Percentiles rank a stretch among this genome's conserved stretches.
phyloP scores from a whole-genome alignment of 768 basidiomycete genomes.

The Mycena pura region DNA sequence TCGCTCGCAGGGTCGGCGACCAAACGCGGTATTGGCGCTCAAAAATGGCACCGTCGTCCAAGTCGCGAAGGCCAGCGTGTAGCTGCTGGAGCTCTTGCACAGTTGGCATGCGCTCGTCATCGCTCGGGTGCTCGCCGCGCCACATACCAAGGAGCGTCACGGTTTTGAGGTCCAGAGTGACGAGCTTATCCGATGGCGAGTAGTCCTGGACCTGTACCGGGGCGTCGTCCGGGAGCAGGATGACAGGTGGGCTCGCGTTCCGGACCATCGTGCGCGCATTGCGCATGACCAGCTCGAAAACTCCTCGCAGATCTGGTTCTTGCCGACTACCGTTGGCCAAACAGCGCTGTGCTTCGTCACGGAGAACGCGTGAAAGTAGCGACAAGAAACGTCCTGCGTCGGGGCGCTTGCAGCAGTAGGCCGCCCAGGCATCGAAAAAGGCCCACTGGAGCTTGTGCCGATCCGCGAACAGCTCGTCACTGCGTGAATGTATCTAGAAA shows the following conservation, averaged over 20 bases:
- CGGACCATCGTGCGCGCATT: not conserved
- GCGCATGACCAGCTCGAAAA: conserved; percentile 16
- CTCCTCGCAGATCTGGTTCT: conserved; percentile 5
- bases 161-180: not conserved
- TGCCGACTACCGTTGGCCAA: not conserved
- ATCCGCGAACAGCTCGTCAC: not conserved
- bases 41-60: not conserved
- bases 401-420: not conserved
- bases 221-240: not conserved
- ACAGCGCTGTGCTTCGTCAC: not conserved
- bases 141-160: conserved; percentile 12
- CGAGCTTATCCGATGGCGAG: not conserved
- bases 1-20: conserved; percentile 1
- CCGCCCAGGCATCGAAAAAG: not conserved
- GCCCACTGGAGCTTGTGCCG: not conserved
- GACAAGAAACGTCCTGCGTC: not conserved
- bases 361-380: not conserved
- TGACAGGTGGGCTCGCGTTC: not conserved
- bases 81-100: not conserved
- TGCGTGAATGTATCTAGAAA: not conserved
- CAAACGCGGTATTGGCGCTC: not conserved
- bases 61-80: not conserved
- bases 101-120: conserved; percentile 6
- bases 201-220: not conserved
- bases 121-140: not conserved